Base-by-base conservation (phyloP, 2,329 filamentous ascomycete genomes). In the Xylaria sp. region DNA sequence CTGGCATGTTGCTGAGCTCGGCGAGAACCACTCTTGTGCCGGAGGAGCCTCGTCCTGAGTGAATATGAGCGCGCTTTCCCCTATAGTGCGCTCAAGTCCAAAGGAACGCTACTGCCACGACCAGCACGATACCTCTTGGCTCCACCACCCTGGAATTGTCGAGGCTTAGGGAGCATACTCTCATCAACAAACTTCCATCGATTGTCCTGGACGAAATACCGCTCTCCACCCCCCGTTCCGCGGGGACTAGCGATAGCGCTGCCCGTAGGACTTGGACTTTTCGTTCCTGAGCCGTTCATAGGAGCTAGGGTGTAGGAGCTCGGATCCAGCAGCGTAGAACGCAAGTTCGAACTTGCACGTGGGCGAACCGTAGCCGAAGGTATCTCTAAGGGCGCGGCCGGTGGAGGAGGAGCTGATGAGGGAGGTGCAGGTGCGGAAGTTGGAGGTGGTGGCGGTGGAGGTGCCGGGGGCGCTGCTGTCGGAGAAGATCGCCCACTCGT, bases 111-210 rank as follows among this genome's bases (percentile, higher is more conserved):
- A 81, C 94, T 97, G 36, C 94, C 95, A 76, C 95, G 87, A 9
- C 96, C 96, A 39, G 96, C 96, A 69, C 95, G 86, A 79, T 98
- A 99, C 77, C 88, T 89, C 77, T 91, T 94, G 22, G 86, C 81
- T 3, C 87, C 89, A 29, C 63, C 50, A n/a, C 91, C 91, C 1
- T 84, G 81, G 76, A 96, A 97, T 1, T 92, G 89, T 74, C 95
- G 86, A 25, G 95, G 95, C 73, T 94, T 95, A 0, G 96, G 95
- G 53, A 98, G 85, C 72, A 92, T 85, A 39, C 85, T 87, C 73
- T 97, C 95, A 53, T 90, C 87, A 73, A 95, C 91, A 76, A 97
- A 99, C 70, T 90, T 91, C 89, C 94, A 99, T 72, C 95, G 86
- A 61, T 85, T 79, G 78, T 98, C 96, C 69, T 93, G 87, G 56